These are phyloP conservation scores for Torulaspora indica DNA, from an alignment of 805 yeast genomes.

Conservation along the genomic window DNA sequence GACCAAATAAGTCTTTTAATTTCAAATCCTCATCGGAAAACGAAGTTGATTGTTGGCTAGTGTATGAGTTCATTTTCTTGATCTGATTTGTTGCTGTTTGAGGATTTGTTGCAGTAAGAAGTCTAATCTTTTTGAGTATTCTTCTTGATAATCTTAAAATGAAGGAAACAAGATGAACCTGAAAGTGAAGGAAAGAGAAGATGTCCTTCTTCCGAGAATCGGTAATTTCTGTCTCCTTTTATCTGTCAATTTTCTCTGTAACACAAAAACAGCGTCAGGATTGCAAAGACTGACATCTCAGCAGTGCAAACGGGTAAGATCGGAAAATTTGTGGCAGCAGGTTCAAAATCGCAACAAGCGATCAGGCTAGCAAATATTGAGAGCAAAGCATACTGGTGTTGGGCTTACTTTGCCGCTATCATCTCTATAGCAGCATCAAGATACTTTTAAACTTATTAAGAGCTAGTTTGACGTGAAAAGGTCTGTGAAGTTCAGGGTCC, in stretches of 20 bases:
- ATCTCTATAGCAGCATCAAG: no score
- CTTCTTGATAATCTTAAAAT: background rate
- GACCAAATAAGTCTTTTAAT: background rate
- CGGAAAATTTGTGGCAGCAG: no score
- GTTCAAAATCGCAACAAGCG: no score
- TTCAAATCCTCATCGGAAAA: background rate
- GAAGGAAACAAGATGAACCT: background rate
- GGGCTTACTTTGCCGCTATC: no score
- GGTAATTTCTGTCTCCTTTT: background rate
- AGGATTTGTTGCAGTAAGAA: background rate
- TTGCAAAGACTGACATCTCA: background rate
- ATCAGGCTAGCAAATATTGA: no score
- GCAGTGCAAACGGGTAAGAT: no score
- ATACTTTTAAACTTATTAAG: no score
- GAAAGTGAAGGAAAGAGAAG: background rate
- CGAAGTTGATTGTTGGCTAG: background rate
- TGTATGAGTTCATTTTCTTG: background rate
- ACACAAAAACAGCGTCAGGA: background rate
- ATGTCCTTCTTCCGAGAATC: background rate
- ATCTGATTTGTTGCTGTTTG: background rate
- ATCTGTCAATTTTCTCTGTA: background rate
- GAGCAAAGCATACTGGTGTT: no score
- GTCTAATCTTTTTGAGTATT: background rate
- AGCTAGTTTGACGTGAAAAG: no score
- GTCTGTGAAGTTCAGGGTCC: no score